phyloP scores from a whole-genome alignment of 2,329 filamentous ascomycete species.

The Aurifilum marmelostoma region DNA sequence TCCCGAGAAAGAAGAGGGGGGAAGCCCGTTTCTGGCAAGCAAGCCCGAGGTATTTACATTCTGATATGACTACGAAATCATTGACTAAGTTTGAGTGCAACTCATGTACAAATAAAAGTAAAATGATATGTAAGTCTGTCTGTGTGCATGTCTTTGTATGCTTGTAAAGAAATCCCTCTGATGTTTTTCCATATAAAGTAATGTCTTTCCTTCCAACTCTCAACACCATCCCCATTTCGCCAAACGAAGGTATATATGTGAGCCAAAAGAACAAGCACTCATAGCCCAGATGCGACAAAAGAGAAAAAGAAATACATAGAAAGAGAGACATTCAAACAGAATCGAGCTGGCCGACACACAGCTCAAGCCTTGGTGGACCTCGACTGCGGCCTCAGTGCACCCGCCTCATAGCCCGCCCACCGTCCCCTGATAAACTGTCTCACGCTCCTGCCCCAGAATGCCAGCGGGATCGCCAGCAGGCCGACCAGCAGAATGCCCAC shows the following conservation, averaged over 20 bases:
- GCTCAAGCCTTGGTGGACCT: no score
- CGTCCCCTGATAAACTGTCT: slow-evolving; percentile 34
- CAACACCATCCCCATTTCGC: background rate
- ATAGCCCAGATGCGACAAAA: background rate
- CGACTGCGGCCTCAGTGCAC: slow-evolving; percentile 34
- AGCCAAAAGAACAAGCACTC: background rate
- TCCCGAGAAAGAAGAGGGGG: background rate
- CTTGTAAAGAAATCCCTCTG: background rate
- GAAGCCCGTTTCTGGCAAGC: background rate
- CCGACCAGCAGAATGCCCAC: slow-evolving; percentile 30
- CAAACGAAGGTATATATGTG: background rate
- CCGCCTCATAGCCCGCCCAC: slow-evolving; percentile 33
- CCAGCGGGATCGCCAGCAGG: slow-evolving; percentile 32
- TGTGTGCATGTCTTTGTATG: no score
- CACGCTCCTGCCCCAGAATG: slow-evolving; percentile 36
- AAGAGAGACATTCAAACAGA: background rate
- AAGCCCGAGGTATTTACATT: background rate
- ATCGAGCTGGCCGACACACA: no score
- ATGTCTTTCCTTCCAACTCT: background rate
- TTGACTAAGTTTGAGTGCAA: background rate
- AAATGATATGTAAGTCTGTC: background rate
- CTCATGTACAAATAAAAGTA: background rate
- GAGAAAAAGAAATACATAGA: background rate
- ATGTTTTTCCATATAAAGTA: background rate
- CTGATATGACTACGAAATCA: background rate